phyloP scores from a whole-genome alignment of 805 yeast genomes.

The Kurtzmaniella fragi region DNA sequence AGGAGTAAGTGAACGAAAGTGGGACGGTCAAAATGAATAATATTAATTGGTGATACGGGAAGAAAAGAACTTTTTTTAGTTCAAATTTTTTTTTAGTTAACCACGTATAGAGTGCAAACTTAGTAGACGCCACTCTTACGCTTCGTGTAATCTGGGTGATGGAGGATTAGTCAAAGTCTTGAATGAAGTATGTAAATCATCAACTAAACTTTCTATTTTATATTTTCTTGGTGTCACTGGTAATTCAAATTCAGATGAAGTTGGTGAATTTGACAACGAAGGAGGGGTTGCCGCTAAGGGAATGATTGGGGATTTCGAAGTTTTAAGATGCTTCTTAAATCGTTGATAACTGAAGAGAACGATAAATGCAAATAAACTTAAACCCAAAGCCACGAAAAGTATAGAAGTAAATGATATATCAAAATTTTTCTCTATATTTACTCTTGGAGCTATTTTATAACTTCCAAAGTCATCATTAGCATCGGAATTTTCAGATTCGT shows the following conservation, averaged over 20 bases:
- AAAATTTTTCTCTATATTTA: not conserved
- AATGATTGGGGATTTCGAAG: not conserved
- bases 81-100: too few species aligned
- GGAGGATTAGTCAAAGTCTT: not conserved
- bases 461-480: constrained; percentile 18
- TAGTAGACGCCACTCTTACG: too few species aligned
- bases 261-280: constrained; percentile 2
- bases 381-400: not conserved
- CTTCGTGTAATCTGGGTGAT: too few species aligned
- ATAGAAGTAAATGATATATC: not conserved
- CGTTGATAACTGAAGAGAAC: too few species aligned
- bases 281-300: constrained; percentile 1
- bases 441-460: constrained; percentile 16
- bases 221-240: not conserved
- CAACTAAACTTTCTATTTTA: constrained; percentile 1
- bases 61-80: too few species aligned
- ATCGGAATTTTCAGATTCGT: constrained; percentile 23
- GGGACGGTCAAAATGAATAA: too few species aligned
- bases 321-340: not conserved
- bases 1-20: too few species aligned
- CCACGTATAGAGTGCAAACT: too few species aligned
- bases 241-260: constrained; percentile 1
- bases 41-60: too few species aligned
- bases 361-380: not conserved
- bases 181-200: constrained; percentile 1